phyloP scores from a whole-genome alignment of 2,329 filamentous ascomycete genomes.

The Stromatinia cepivora region DNA sequence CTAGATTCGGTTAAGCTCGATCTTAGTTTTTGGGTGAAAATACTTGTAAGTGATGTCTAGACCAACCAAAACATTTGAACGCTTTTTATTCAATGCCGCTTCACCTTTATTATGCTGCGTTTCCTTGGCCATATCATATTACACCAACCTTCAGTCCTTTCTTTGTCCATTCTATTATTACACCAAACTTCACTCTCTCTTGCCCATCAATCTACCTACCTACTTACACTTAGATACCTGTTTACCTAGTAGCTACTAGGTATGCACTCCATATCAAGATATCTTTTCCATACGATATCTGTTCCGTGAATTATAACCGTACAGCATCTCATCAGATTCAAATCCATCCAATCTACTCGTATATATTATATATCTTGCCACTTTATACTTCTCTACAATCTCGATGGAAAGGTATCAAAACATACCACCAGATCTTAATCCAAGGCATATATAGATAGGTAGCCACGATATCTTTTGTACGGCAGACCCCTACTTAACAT shows the following conservation, averaged over 20 bases:
- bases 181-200: neutral
- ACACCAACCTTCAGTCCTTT: neutral
- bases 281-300: neutral
- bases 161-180: neutral
- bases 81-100: neutral
- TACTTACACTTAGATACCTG: too few species aligned
- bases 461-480: slow-evolving; percentile 3
- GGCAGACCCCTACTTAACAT: neutral
- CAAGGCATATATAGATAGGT: neutral
- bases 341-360: neutral
- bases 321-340: neutral
- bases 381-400: neutral
- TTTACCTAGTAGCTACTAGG: neutral
- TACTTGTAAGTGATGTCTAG: too few species aligned
- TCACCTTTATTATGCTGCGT: neutral
- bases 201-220: neutral
- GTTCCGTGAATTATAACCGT: neutral
- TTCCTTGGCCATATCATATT: neutral
- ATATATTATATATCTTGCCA: too few species aligned
- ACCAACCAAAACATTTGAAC: neutral
- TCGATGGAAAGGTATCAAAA: neutral
- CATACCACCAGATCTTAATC: neutral
- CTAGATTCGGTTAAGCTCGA: neutral
- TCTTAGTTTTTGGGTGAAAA: too few species aligned
- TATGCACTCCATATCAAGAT: neutral